A percentile compares a stretch with the other conserved stretches of the same genome.
phyloP scores from a whole-genome alignment of 306 rosid species.

The Begonia peltatifolia region DNA sequence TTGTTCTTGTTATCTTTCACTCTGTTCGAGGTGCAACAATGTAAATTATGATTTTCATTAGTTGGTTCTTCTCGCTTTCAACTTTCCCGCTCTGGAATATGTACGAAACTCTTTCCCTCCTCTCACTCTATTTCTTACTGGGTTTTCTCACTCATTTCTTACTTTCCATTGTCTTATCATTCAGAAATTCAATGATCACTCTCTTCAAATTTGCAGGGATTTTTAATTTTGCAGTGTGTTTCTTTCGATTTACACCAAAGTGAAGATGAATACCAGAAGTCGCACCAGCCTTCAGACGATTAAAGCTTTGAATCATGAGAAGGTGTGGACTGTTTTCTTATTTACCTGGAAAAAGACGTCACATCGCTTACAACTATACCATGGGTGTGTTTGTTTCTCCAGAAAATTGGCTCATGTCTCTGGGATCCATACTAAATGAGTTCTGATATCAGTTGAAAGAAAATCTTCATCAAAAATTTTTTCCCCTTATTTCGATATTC shows the following conservation, averaged over 20 bases:
- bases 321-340: slow-evolving; percentile 19
- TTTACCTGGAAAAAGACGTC: background rate
- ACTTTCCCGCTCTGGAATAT: slow-evolving; percentile 62
- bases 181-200: too few relatives aligned
- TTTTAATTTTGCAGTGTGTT: slow-evolving; percentile 15
- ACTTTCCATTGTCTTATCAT: too few relatives aligned
- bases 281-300: slow-evolving; percentile 49
- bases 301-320: slow-evolving; percentile 37
- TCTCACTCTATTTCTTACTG: slow-evolving; percentile 7
- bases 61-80: slow-evolving; percentile 16
- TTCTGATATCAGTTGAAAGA: too few relatives aligned
- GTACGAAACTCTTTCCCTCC: slow-evolving; percentile 18
- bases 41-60: slow-evolving; percentile 10
- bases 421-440: too few relatives aligned
- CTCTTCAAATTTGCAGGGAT: too few relatives aligned
- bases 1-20: slow-evolving; percentile 32
- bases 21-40: slow-evolving; percentile 32
- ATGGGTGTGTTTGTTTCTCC: slow-evolving; percentile 12
- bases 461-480: too few relatives aligned
- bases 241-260: slow-evolving; percentile 25
- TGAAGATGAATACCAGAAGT: slow-evolving; percentile 45
- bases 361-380: slow-evolving; percentile 8
- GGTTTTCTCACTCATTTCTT: slow-evolving; percentile 1
- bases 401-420: slow-evolving; percentile 7
- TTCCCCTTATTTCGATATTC: too few relatives aligned